These are phyloP conservation scores for Mycena capillaripes DNA, from an alignment of 768 basidiomycete species.

Conservation along the genomic window DNA sequence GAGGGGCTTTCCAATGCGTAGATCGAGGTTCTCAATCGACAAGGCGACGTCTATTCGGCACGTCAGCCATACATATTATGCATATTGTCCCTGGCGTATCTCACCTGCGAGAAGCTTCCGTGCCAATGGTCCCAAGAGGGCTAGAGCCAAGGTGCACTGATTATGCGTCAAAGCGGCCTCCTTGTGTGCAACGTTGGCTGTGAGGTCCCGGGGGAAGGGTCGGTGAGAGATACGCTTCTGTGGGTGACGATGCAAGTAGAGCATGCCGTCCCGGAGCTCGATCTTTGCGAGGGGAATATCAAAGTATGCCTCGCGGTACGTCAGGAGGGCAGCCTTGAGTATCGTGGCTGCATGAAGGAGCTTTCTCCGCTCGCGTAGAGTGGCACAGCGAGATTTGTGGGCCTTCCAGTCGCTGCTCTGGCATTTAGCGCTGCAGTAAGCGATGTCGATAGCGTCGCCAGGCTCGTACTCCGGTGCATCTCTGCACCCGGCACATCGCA, in stretches of 20 bases:
- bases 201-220: neutral
- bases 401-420: slow-evolving; percentile 1
- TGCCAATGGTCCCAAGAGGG: slow-evolving; percentile 8
- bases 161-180: slow-evolving; percentile 18
- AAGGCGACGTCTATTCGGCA: slow-evolving; percentile 5
- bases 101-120: slow-evolving; percentile 20
- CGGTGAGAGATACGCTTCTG: neutral
- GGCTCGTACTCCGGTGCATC: slow-evolving; percentile 18
- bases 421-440: slow-evolving; percentile 14
- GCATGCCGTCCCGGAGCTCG: slow-evolving; percentile 1
- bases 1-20: slow-evolving; percentile 1
- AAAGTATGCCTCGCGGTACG: neutral
- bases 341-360: slow-evolving; percentile 11
- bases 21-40: slow-evolving; percentile 9
- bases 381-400: slow-evolving; percentile 12
- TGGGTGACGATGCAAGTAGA: neutral
- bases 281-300: slow-evolving; percentile 15
- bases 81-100: neutral
- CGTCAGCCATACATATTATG: neutral
- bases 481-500: slow-evolving; percentile 7
- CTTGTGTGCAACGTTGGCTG: neutral
- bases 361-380: neutral
- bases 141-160: slow-evolving; percentile 12
- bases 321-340: slow-evolving; percentile 11
- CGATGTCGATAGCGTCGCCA: neutral